Conservation (phyloP, 257 asterid genomes). For the Coffea canephora region DNA sequence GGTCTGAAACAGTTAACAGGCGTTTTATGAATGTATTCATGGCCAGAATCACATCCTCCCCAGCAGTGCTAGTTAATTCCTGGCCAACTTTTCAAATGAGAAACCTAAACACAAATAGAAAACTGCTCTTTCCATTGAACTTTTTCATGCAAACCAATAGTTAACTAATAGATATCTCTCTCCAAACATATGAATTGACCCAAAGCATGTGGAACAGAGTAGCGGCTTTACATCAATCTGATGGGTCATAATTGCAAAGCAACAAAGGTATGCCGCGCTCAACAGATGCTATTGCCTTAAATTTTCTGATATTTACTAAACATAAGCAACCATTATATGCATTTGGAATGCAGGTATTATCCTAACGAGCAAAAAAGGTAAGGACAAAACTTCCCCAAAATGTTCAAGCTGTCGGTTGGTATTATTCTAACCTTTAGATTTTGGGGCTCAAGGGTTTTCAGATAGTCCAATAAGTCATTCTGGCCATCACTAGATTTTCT, state of each 20-base stretch:
- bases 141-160: not conserved
- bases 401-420: slow-evolving; percentile 7
- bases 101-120: not conserved
- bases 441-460: slow-evolving; percentile 93
- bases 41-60: slow-evolving; percentile 89
- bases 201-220: slow-evolving; percentile 6
- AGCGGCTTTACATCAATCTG: not conserved
- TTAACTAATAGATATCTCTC: not conserved
- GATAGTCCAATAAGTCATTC: slow-evolving; percentile 84
- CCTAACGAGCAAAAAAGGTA: not conserved
- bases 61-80: slow-evolving; percentile 94
- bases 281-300: not conserved
- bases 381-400: slow-evolving; percentile 1
- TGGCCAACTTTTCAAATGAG: slow-evolving; percentile 26
- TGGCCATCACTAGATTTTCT: slow-evolving; percentile 67
- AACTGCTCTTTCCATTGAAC: not conserved
- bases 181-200: not conserved
- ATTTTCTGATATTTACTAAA: not conserved
- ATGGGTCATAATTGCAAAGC: not conserved
- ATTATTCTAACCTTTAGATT: slow-evolving; percentile 72
- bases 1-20: slow-evolving; percentile 84
- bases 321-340: not conserved
- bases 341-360: not conserved
- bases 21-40: slow-evolving; percentile 97
- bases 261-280: not conserved